Evolutionary conservation across 2,329 filamentous ascomycete genomes (phyloP).

Genomic region (Pseudogymnoascus sp.): DNA sequence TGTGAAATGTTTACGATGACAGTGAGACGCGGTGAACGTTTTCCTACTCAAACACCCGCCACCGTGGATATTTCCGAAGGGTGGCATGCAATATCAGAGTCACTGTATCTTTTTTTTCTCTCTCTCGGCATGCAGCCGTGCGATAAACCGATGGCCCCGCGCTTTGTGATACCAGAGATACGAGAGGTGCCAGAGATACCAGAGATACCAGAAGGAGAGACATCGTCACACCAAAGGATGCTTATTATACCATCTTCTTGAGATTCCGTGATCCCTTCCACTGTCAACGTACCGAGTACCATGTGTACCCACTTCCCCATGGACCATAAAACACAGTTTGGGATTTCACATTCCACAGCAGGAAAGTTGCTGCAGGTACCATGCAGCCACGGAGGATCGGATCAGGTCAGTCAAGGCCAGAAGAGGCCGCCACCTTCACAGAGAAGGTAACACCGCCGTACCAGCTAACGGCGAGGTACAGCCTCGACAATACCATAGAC

Average conservation of each 20-base stretch:
- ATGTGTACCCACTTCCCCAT: conserved; percentile 3
- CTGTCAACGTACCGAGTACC: background rate
- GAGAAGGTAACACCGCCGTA: conserved; percentile 7
- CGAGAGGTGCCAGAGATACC: background rate
- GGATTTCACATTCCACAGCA: background rate
- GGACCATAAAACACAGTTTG: conserved; percentile 6
- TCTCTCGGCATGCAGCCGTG: background rate
- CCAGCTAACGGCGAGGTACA: conserved; percentile 6
- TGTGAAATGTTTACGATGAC: conserved; percentile 6
- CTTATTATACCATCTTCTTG: conserved; percentile 1
- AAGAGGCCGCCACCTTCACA: background rate
- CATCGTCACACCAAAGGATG: background rate
- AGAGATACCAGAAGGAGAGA: background rate
- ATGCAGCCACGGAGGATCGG: conserved; percentile 7
- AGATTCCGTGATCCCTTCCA: background rate
- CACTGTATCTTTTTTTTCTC: background rate
- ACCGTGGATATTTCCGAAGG: background rate
- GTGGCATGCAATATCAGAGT: background rate
- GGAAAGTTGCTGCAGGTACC: conserved; percentile 6
- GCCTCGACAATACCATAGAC: conserved; percentile 1
- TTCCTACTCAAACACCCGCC: background rate
- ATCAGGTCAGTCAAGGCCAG: background rate
- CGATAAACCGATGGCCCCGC: background rate
- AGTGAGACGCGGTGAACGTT: conserved; percentile 3
- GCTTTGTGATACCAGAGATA: conserved; percentile 1